Evolutionary conservation across 1,139 yeast species (phyloP).

Genomic region (Yarrowia galli): DNA sequence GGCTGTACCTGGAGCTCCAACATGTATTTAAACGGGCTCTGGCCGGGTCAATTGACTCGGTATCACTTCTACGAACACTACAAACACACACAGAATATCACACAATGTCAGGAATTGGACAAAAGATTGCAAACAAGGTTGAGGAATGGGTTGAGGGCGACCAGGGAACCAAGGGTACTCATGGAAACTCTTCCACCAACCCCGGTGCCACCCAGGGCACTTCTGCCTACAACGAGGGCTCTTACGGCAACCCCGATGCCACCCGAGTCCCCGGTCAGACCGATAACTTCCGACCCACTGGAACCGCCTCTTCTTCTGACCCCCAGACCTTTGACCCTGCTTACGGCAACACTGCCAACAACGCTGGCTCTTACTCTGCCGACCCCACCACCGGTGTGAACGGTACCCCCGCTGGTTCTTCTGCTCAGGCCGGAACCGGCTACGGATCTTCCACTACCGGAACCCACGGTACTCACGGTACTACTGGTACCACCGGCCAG

Average conservation of each 20-base stretch:
- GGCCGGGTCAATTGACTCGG: background rate
- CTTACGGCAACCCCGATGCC: constrained; percentile 23
- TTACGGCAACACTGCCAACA: constrained; percentile 33
- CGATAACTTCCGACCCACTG: constrained; percentile 27
- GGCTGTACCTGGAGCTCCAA: constrained; percentile 19
- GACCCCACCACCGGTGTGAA: constrained; percentile 33
- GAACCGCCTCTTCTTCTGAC: constrained; percentile 1
- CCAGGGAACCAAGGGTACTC: constrained; percentile 28
- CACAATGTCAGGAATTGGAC: constrained; percentile 6
- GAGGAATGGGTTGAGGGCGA: constrained; percentile 32
- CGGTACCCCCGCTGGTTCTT: constrained; percentile 23
- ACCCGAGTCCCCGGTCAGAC: constrained; percentile 34
- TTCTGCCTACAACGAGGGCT: constrained; percentile 23
- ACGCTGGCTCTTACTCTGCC: constrained; percentile 30
- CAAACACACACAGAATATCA: constrained; percentile 3
- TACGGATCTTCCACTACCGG: constrained; percentile 19
- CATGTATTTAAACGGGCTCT: constrained; percentile 8
- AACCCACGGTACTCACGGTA: constrained; percentile 5
- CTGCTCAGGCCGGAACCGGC: constrained; percentile 20
- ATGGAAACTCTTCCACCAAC: constrained; percentile 10
- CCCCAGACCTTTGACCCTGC: constrained; percentile 26
- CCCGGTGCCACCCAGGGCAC: constrained; percentile 25
- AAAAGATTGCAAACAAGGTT: constrained; percentile 17
- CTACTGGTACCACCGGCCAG: constrained; percentile 3
- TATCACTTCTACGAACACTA: too few species aligned